Evolutionary conservation across 257 asterid species (phyloP).

Genomic region (Anisodus tanguticus): DNA sequence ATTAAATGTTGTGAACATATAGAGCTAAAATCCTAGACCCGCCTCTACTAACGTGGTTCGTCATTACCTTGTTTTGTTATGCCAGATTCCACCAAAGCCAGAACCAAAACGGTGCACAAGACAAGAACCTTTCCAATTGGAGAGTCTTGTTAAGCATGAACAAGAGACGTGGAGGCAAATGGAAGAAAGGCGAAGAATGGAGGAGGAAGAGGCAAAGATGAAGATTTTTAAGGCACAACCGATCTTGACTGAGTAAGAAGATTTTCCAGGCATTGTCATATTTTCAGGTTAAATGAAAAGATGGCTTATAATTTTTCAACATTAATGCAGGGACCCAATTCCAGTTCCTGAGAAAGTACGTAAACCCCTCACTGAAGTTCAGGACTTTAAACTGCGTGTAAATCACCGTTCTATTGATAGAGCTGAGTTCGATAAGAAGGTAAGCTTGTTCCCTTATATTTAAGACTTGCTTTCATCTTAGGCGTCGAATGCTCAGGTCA

Average conservation of each 20-base stretch:
- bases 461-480: background rate
- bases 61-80: conserved; percentile 22
- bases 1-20: too few species aligned
- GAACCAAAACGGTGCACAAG: conserved; percentile 89
- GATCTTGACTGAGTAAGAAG: conserved; percentile 69
- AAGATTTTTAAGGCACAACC: conserved; percentile 88
- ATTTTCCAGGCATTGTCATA: background rate
- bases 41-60: background rate
- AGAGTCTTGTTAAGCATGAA: conserved; percentile 83
- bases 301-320: background rate
- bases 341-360: conserved; percentile 80
- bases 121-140: conserved; percentile 88
- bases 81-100: conserved; percentile 91
- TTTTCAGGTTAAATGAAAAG: background rate
- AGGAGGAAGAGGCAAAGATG: conserved; percentile 80
- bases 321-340: conserved; percentile 76
- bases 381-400: conserved; percentile 72
- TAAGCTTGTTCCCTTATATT: conserved; percentile 15
- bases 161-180: conserved; percentile 82
- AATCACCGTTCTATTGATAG: conserved; percentile 77
- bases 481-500: conserved; percentile 2
- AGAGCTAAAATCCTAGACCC: too few species aligned
- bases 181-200: conserved; percentile 75
- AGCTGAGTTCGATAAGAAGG: conserved; percentile 92
- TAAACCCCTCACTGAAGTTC: conserved; percentile 83